Percentiles rank a stretch among this genome's conserved stretches.
These are phyloP conservation scores for Phytophthora aleatoria DNA, from an alignment of 352 stramenopile genomes.

Conservation along the genomic window DNA sequence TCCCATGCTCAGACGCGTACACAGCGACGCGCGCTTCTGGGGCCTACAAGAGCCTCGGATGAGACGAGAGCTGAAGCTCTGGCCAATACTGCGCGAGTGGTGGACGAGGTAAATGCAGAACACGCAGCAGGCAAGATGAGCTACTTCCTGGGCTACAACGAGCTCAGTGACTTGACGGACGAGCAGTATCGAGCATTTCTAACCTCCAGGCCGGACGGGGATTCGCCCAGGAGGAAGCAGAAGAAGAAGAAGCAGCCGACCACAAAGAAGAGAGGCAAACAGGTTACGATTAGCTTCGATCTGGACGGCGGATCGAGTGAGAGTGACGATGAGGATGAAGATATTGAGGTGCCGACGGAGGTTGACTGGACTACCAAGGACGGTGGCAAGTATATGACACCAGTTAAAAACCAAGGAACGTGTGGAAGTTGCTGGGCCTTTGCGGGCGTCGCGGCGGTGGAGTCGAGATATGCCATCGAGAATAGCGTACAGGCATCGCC, in stretches of 20 bases:
- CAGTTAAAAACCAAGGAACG: conserved; percentile 93
- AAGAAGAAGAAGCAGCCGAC: conserved; percentile 20
- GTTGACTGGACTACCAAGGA: conserved; percentile 78
- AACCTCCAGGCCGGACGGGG: conserved; percentile 44
- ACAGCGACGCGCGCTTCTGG: conserved; percentile 32
- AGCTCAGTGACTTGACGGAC: conserved; percentile 68
- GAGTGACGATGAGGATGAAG: conserved; percentile 16
- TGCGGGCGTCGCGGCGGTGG: conserved; percentile 65
- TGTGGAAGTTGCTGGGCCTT: conserved; percentile 96
- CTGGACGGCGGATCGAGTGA: conserved; percentile 23
- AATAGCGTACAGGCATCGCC: conserved; percentile 64
- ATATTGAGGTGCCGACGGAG: conserved; percentile 43
- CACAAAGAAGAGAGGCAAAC: conserved; percentile 18
- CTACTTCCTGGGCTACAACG: conserved; percentile 69
- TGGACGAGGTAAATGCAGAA: conserved; percentile 54
- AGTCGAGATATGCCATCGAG: conserved; percentile 81
- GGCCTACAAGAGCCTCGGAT: conserved; percentile 51
- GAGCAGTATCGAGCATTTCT: conserved; percentile 72
- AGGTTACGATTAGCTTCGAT: conserved; percentile 32
- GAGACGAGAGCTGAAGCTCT: conserved; percentile 50
- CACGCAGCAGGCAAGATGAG: conserved; percentile 42
- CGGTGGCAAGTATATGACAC: conserved; percentile 83
- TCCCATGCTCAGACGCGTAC: conserved; percentile 31
- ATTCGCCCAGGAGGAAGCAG: conserved; percentile 15
- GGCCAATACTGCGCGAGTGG: conserved; percentile 39